A percentile compares a stretch with the other conserved stretches of the same genome.
phyloP scores from a whole-genome alignment of 306 rosid species.

The Castanospermum australe region DNA sequence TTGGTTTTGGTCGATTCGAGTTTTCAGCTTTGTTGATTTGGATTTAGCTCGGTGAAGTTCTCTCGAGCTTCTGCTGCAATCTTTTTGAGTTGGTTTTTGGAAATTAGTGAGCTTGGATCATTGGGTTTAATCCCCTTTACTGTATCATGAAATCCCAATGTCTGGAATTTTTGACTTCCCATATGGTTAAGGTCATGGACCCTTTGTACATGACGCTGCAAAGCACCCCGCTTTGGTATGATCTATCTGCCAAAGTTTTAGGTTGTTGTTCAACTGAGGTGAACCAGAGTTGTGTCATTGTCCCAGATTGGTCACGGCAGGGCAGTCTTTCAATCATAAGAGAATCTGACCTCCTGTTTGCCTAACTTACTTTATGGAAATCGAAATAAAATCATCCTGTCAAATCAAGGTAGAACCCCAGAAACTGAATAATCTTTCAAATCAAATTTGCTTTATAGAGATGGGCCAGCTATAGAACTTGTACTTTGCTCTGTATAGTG shows the following conservation, averaged over 20 bases:
- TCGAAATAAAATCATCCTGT: background rate
- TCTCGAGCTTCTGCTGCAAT: background rate
- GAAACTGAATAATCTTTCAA: background rate
- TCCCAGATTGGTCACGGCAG: background rate
- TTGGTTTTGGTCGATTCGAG: no score
- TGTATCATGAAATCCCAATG: no score
- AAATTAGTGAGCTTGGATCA: background rate
- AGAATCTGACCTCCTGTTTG: background rate
- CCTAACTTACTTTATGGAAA: background rate
- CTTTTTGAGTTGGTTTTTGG: background rate
- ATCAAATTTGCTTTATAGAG: background rate
- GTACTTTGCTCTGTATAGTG: background rate
- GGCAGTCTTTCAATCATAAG: background rate
- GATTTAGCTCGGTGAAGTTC: background rate
- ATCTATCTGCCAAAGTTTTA: background rate
- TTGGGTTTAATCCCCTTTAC: background rate
- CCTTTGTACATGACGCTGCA: no score
- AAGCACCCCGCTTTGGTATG: no score
- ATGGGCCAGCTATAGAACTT: background rate
- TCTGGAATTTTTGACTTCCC: no score
- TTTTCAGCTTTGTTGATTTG: background rate
- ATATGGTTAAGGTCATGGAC: no score
- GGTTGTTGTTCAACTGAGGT: no score
- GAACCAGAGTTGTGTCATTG: background rate
- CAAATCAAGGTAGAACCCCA: background rate